Percentiles rank a stretch among this genome's conserved stretches.
phyloP scores from a whole-genome alignment of 1,284 basidiomycete genomes.

The Ustilago bromivora region DNA sequence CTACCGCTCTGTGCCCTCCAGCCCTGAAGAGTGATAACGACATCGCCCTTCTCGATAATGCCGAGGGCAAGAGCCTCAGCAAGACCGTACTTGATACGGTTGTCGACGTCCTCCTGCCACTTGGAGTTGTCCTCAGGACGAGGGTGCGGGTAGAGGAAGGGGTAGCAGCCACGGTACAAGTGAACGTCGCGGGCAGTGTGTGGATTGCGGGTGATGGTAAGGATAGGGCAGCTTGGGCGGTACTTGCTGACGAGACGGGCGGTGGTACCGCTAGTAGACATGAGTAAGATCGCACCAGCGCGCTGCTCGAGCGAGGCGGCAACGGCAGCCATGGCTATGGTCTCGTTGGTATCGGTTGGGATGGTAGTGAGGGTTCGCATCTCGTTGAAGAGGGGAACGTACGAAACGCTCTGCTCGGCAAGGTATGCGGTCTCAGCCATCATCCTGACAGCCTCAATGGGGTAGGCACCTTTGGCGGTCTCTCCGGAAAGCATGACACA shows the following conservation, averaged over 20 bases:
- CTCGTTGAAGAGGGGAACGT: slow-evolving; percentile 69
- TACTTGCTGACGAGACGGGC: slow-evolving; percentile 97
- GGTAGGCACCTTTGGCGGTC: slow-evolving; percentile 69
- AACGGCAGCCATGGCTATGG: slow-evolving; percentile 68
- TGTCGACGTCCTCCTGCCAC: slow-evolving; percentile 94
- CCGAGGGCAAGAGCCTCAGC: slow-evolving; percentile 86
- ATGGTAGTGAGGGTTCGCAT: slow-evolving; percentile 72
- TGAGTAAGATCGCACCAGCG: slow-evolving; percentile 80
- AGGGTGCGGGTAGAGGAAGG: slow-evolving; percentile 94
- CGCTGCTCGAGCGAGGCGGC: slow-evolving; percentile 68
- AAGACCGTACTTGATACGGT: slow-evolving; percentile 79
- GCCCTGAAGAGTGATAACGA: slow-evolving; percentile 94
- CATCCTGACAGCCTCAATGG: slow-evolving; percentile 71
- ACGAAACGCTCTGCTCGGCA: slow-evolving; percentile 68
- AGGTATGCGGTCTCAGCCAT: slow-evolving; percentile 70
- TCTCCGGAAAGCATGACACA: slow-evolving; percentile 70
- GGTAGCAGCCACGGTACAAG: slow-evolving; percentile 95
- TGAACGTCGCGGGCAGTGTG: slow-evolving; percentile 97
- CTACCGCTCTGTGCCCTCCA: slow-evolving; percentile 98
- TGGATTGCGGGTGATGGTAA: slow-evolving; percentile 89
- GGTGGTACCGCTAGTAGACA: slow-evolving; percentile 92
- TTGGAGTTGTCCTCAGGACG: slow-evolving; percentile 84
- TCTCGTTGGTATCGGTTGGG: slow-evolving; percentile 68
- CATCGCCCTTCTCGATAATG: slow-evolving; percentile 88
- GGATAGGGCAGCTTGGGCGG: slow-evolving; percentile 91